phyloP scores from a whole-genome alignment of 225 moss, liverwort and hornwort species.

The Bryum argenteum region DNA sequence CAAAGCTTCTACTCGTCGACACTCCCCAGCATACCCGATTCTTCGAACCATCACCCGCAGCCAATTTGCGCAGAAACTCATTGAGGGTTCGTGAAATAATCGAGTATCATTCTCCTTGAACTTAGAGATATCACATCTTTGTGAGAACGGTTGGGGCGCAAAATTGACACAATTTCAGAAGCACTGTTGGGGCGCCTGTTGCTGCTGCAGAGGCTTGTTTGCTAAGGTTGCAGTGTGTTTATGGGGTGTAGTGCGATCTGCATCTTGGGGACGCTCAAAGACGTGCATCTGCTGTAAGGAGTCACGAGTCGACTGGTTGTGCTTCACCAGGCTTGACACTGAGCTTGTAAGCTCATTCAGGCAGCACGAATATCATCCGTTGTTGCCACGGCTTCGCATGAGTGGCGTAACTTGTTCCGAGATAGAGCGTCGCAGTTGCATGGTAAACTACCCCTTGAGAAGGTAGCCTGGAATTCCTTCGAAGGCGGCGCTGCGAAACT shows the following conservation, averaged over 20 bases:
- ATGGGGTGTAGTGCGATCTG: constrained; percentile 28
- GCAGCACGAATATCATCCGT: neutral
- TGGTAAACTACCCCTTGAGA: neutral
- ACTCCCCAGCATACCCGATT: constrained; percentile 15
- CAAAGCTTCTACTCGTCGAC: constrained; percentile 29
- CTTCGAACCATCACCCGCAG: constrained; percentile 14
- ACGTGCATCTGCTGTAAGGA: neutral
- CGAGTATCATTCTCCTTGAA: neutral
- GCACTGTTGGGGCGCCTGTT: constrained; percentile 5
- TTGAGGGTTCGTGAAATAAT: constrained; percentile 22
- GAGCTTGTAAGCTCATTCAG: constrained; percentile 30
- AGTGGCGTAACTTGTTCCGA: neutral
- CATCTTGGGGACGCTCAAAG: constrained; percentile 5
- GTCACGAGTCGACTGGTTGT: neutral
- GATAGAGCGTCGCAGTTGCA: neutral
- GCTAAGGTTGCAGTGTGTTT: constrained; percentile 4
- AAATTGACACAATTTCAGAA: constrained; percentile 5
- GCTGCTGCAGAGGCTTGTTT: constrained; percentile 3
- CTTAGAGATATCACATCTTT: neutral
- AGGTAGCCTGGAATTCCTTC: constrained; percentile 2
- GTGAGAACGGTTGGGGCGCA: neutral
- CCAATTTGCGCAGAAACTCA: constrained; percentile 18
- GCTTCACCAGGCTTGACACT: neutral
- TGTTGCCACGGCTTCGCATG: neutral
- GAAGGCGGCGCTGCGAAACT: too few relatives aligned